A percentile compares a stretch with the other conserved stretches of the same genome.
phyloP scores from a whole-genome alignment of 1,139 yeast genomes.

The Nakaseomyces kungkrabaensis region DNA sequence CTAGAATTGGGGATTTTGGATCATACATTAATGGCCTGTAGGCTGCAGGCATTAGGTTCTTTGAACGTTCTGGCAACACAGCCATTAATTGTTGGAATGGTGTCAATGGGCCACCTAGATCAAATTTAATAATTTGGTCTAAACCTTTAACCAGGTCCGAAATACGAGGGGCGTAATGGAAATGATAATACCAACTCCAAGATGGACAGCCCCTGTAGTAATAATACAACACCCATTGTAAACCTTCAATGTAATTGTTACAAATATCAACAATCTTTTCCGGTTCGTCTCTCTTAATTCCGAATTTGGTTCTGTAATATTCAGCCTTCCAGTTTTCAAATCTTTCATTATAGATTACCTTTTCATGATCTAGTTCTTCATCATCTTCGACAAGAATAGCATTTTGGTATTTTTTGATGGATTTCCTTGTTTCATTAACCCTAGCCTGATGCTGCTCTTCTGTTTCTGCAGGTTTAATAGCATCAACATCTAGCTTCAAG shows the following conservation, averaged over 20 bases:
- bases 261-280: constrained; percentile 52
- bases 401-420: constrained; percentile 57
- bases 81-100: constrained; percentile 98
- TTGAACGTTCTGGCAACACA: constrained; percentile 89
- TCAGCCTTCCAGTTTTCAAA: constrained; percentile 73
- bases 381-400: constrained; percentile 58
- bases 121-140: constrained; percentile 50
- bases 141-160: constrained; percentile 74
- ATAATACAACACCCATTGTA: constrained; percentile 91
- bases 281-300: constrained; percentile 44
- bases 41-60: constrained; percentile 63
- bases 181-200: constrained; percentile 88
- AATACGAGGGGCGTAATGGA: constrained; percentile 88
- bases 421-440: constrained; percentile 29
- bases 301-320: constrained; percentile 72
- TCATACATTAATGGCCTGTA: constrained; percentile 86
- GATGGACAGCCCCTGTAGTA: constrained; percentile 86
- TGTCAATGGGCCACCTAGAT: constrained; percentile 66
- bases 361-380: constrained; percentile 52
- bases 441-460: constrained; percentile 53
- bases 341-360: constrained; percentile 58
- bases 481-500: constrained; percentile 63
- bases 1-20: constrained; percentile 74
- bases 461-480: constrained; percentile 54
- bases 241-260: constrained; percentile 83